Conservation (phyloP, 2,329 filamentous ascomycete genomes). For the Raffaelea ambrosiae region DNA sequence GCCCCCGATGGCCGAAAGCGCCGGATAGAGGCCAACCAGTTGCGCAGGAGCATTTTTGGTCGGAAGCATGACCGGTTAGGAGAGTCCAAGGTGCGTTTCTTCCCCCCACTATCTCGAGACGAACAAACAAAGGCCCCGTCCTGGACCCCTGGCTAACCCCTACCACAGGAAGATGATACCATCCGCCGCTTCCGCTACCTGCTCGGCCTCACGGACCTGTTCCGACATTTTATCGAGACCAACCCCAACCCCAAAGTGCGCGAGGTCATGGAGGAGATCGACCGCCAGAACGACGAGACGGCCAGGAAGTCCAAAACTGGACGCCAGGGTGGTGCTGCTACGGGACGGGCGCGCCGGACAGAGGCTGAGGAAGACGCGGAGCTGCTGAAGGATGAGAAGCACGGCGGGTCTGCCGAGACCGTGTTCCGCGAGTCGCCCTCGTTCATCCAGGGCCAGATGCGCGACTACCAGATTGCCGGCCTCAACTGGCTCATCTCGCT, state of each 20-base stretch:
- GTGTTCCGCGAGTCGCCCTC: conserved; percentile 89
- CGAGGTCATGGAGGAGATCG: conserved; percentile 88
- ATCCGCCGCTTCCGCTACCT: conserved; percentile 92
- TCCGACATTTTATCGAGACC: conserved; percentile 97
- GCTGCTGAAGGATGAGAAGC: conserved; percentile 76
- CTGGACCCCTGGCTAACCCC: background rate
- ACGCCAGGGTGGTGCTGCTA: conserved; percentile 77
- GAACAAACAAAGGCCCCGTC: too few species aligned
- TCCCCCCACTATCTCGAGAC: background rate
- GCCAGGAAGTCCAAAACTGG: conserved; percentile 63
- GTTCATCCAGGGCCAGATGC: conserved; percentile 84
- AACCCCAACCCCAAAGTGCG: conserved; percentile 94
- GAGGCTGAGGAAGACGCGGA: conserved; percentile 98
- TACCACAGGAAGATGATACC: conserved; percentile 76
- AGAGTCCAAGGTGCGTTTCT: conserved; percentile 69
- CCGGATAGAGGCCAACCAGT: conserved; percentile 77
- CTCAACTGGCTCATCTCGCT: conserved; percentile 97
- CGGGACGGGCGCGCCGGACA: conserved; percentile 73
- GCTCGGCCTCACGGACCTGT: conserved; percentile 88
- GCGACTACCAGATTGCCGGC: conserved; percentile 92
- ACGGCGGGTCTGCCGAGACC: conserved; percentile 74
- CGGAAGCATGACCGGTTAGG: conserved; percentile 90
- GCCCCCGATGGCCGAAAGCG: conserved; percentile 71
- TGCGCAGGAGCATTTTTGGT: conserved; percentile 86
- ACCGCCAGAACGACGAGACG: conserved; percentile 78